These are phyloP conservation scores for Pythium rhizo-oryzae DNA, from an alignment of 352 stramenopile genomes.

Conservation along the genomic window DNA sequence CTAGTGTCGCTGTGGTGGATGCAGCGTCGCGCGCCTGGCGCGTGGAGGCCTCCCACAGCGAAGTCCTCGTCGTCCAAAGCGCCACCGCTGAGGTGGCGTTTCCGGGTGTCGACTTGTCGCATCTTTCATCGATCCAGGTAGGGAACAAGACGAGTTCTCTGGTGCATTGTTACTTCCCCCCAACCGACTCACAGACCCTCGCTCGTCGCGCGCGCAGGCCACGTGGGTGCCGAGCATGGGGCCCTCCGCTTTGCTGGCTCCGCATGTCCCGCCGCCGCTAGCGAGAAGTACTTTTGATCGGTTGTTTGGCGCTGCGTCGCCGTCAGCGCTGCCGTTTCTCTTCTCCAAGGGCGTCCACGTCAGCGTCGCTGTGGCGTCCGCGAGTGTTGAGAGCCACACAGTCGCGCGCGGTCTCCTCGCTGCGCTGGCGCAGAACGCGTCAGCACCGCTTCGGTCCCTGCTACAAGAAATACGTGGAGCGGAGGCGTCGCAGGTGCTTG, in stretches of 20 bases:
- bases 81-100: neutral
- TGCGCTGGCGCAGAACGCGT: neutral
- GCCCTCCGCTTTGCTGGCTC: too few relatives aligned
- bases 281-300: constrained; percentile 2
- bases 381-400: neutral
- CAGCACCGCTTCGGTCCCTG: neutral
- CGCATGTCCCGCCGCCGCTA: too few relatives aligned
- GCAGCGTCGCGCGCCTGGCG: constrained; percentile 3
- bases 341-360: constrained; percentile 21
- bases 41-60: neutral
- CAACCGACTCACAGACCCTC: neutral
- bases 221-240: constrained; percentile 10
- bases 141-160: neutral
- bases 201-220: constrained; percentile 5
- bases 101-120: constrained; percentile 2
- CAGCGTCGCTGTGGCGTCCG: constrained; percentile 1
- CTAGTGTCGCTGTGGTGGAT: neutral
- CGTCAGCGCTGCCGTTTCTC: constrained; percentile 6
- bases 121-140: constrained; percentile 23
- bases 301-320: constrained; percentile 11
- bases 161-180: neutral
- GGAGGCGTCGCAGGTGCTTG: neutral
- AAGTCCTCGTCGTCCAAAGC: constrained; percentile 8
- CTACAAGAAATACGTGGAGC: neutral
- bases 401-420: neutral